These are phyloP conservation scores for Pilasporangium apinafurcum DNA, from an alignment of 352 stramenopile genomes.

Conservation along the genomic window DNA sequence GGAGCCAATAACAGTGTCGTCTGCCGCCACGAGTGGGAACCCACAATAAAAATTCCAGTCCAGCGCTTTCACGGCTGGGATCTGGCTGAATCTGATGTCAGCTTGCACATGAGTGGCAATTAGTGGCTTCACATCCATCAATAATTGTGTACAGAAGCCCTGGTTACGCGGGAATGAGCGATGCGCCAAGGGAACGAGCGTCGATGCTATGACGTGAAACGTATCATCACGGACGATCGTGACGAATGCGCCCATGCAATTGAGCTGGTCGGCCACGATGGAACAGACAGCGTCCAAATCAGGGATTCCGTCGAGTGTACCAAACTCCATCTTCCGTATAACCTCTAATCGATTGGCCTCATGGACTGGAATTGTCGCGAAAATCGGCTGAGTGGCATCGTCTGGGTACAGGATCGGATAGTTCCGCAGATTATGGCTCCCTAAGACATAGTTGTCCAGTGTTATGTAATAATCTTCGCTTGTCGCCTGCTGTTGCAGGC, in stretches of 20 bases:
- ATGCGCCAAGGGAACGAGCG: slow-evolving; percentile 7
- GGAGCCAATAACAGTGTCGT: slow-evolving; percentile 47
- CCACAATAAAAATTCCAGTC: slow-evolving; percentile 70
- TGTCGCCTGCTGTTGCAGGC: background rate
- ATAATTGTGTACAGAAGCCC: slow-evolving; percentile 55
- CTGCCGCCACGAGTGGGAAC: slow-evolving; percentile 41
- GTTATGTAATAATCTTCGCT: background rate
- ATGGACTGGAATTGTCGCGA: slow-evolving; percentile 3
- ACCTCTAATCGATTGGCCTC: background rate
- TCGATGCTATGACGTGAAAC: slow-evolving; percentile 41
- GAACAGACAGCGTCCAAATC: slow-evolving; percentile 42
- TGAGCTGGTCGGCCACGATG: slow-evolving; percentile 44
- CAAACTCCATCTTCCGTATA: slow-evolving; percentile 6
- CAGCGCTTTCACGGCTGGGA: slow-evolving; percentile 19
- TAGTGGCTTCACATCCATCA: slow-evolving; percentile 50
- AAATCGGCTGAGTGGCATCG: background rate
- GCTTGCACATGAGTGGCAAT: slow-evolving; percentile 49
- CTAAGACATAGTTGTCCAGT: slow-evolving; percentile 5
- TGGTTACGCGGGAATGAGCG: slow-evolving; percentile 40
- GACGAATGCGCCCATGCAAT: slow-evolving; percentile 47
- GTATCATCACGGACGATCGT: slow-evolving; percentile 51
- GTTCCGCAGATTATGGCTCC: background rate
- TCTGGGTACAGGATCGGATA: slow-evolving; percentile 4
- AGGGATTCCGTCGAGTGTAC: background rate
- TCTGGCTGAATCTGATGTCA: slow-evolving; percentile 54